phyloP scores from a whole-genome alignment of 108 stramenopile species.

The Nitzschia putrida region DNA sequence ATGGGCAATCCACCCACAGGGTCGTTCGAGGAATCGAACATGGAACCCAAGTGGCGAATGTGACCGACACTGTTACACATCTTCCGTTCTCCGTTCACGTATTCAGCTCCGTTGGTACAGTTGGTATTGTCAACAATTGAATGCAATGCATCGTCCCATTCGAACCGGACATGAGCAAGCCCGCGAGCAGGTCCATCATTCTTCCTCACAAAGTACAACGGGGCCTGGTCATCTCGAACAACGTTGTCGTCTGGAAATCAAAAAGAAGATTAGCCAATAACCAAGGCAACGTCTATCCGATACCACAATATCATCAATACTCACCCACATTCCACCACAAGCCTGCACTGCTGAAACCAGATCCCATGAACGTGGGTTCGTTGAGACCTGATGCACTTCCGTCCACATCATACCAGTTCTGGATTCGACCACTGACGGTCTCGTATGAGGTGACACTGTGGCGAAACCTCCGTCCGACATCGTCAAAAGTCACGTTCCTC shows the following conservation, averaged over 20 bases:
- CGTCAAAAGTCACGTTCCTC: constrained; percentile 30
- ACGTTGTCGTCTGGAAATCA: not conserved
- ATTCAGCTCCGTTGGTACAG: not conserved
- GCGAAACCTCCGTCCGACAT: constrained; percentile 39
- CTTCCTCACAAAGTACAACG: constrained; percentile 30
- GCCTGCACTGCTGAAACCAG: constrained; percentile 24
- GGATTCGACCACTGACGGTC: constrained; percentile 29
- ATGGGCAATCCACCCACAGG: constrained; percentile 21
- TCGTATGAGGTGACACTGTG: not conserved
- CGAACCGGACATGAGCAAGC: constrained; percentile 31
- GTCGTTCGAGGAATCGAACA: constrained; percentile 11
- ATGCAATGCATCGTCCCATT: constrained; percentile 32
- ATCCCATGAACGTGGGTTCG: constrained; percentile 31
- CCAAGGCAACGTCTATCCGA: no score
- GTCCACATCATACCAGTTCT: constrained; percentile 46
- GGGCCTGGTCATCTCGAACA: constrained; percentile 34
- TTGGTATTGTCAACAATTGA: not conserved
- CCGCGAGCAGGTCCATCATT: constrained; percentile 29
- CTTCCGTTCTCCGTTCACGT: constrained; percentile 20
- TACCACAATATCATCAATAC: not conserved
- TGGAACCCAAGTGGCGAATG: constrained; percentile 34
- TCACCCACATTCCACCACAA: constrained; percentile 37
- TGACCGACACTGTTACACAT: constrained; percentile 18
- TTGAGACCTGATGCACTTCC: constrained; percentile 28
- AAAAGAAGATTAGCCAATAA: no score